phyloP scores from a whole-genome alignment of 768 basidiomycete species.

The Sarcomyxa edulis region DNA sequence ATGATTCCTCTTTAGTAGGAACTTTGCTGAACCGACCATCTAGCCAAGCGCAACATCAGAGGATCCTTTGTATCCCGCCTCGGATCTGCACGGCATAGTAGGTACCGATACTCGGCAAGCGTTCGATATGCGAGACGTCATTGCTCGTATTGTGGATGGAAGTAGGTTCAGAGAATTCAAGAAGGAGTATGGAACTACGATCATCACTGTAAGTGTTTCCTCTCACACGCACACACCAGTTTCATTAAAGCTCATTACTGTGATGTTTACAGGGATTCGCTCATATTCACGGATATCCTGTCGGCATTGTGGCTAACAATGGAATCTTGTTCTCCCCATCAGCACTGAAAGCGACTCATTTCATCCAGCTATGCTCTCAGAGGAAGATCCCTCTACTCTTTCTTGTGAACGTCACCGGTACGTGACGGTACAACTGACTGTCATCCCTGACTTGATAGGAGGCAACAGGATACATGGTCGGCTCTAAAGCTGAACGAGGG shows the following conservation, averaged over 20 bases:
- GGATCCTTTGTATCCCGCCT: slow-evolving; percentile 71
- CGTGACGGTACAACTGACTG: no score
- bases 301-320: slow-evolving; percentile 92
- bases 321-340: slow-evolving; percentile 94
- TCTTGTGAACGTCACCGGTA: slow-evolving; percentile 92
- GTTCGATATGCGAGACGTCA: slow-evolving; percentile 93
- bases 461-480: slow-evolving; percentile 85
- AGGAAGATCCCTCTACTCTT: slow-evolving; percentile 86
- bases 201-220: slow-evolving; percentile 64
- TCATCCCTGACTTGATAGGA: not conserved
- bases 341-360: slow-evolving; percentile 91
- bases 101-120: slow-evolving; percentile 84
- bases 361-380: slow-evolving; percentile 92
- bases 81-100: slow-evolving; percentile 87
- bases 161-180: slow-evolving; percentile 94
- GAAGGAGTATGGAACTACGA: slow-evolving; percentile 88
- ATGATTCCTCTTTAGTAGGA: not conserved
- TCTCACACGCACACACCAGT: not conserved
- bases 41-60: slow-evolving; percentile 61
- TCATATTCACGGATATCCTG: slow-evolving; percentile 81
- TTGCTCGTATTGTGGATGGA: slow-evolving; percentile 87
- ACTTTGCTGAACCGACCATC: slow-evolving; percentile 3
- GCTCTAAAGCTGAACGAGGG: slow-evolving; percentile 89
- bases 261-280: slow-evolving; percentile 64
- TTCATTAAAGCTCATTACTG: not conserved